These are phyloP conservation scores for Scheffersomyces titani DNA, from an alignment of 1,139 yeast genomes.

Conservation along the genomic window DNA sequence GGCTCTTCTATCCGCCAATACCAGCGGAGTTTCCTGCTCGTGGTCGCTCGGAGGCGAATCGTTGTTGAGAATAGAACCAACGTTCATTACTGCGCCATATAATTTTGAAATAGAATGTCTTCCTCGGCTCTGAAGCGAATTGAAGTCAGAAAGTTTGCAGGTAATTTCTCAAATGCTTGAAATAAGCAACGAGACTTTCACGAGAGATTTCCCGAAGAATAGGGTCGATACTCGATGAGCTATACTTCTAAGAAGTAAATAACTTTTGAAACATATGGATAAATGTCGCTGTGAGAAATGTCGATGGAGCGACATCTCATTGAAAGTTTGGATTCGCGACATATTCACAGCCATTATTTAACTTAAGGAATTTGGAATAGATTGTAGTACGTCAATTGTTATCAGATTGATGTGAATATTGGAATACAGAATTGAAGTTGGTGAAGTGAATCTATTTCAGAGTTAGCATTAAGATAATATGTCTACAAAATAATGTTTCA, in stretches of 20 bases:
- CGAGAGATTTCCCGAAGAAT: not conserved
- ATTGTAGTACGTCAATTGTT: not conserved
- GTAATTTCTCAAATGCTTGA: not conserved
- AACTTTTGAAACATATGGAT: not conserved
- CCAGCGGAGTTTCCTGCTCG: conserved; percentile 11
- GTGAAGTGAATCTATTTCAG: not conserved
- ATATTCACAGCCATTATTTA: not conserved
- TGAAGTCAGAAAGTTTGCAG: not conserved
- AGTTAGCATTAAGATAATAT: not conserved
- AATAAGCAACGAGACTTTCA: not conserved
- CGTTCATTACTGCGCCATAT: conserved; percentile 33
- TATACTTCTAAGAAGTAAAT: too few species aligned
- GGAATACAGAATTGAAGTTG: not conserved
- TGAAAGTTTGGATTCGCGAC: not conserved
- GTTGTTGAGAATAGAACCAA: conserved; percentile 48
- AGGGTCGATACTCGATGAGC: not conserved
- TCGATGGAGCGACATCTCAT: not conserved
- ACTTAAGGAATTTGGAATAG: too few species aligned
- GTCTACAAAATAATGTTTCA: too few species aligned
- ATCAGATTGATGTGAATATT: not conserved
- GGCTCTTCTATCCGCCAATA: not conserved
- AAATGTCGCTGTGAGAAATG: not conserved
- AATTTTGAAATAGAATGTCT: not conserved
- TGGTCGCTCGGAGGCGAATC: conserved; percentile 38
- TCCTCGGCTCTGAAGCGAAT: not conserved